Evolutionary conservation across 176 grass and related monocot species (phyloP).

Genomic region (Melocanna baccifera): DNA sequence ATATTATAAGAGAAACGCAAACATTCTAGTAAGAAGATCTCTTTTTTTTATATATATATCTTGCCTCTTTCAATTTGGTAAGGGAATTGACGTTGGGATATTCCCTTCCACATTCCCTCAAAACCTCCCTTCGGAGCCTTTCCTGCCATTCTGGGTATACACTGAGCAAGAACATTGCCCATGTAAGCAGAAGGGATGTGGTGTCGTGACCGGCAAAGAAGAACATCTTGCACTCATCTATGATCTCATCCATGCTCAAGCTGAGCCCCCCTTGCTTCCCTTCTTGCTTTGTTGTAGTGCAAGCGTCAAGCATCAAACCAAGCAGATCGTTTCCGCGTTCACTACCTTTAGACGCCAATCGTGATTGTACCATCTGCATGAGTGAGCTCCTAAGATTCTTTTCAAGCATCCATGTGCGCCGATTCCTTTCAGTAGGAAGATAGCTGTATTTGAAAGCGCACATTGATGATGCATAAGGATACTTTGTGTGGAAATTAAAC

Average conservation of each 20-base stretch:
- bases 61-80: slow-evolving; percentile 53
- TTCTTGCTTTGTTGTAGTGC: background rate
- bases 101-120: slow-evolving; percentile 16
- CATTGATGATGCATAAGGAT: background rate
- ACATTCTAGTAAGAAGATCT: no score
- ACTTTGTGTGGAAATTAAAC: no score
- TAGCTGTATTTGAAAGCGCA: slow-evolving; percentile 17
- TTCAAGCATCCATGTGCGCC: slow-evolving; percentile 29
- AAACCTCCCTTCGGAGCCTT: slow-evolving; percentile 45
- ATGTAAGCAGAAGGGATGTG: slow-evolving; percentile 39
- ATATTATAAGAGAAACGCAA: no score
- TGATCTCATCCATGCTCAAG: slow-evolving; percentile 50
- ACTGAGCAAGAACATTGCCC: slow-evolving; percentile 43
- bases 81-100: background rate
- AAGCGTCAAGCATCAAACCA: slow-evolving; percentile 44
- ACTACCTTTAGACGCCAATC: background rate
- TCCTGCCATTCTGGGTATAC: slow-evolving; percentile 51
- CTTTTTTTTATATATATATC: background rate
- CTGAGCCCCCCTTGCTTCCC: background rate
- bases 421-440: slow-evolving; percentile 32
- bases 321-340: slow-evolving; percentile 43
- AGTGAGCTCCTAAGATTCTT: slow-evolving; percentile 30
- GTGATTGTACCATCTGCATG: slow-evolving; percentile 34
- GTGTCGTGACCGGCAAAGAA: slow-evolving; percentile 54
- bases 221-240: slow-evolving; percentile 61